Conservation (phyloP, 2,329 filamentous ascomycete genomes). For the Hymenoscyphus occultus region DNA sequence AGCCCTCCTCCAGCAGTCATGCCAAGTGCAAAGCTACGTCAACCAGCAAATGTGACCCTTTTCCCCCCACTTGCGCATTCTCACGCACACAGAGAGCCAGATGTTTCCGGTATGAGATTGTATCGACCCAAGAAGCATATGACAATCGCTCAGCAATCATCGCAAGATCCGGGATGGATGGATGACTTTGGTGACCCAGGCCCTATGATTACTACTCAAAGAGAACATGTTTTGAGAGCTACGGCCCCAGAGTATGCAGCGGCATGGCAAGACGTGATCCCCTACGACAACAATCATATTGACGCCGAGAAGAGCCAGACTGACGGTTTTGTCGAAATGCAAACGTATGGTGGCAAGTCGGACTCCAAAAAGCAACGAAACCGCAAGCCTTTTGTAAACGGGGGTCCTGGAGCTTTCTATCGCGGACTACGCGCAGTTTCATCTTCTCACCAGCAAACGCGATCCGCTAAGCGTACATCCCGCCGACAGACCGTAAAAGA, state of each 20-base stretch:
- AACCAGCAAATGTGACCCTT: neutral
- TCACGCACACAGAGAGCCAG: neutral
- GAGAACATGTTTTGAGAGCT: constrained; percentile 10
- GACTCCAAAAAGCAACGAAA: constrained; percentile 11
- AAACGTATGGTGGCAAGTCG: constrained; percentile 10
- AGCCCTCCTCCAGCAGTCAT: constrained; percentile 28
- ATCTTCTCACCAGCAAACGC: constrained; percentile 11
- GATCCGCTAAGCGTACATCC: constrained; percentile 5
- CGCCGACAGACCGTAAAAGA: constrained; percentile 17
- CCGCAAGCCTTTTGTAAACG: constrained; percentile 22
- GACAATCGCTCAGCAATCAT: neutral
- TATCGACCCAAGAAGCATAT: neutral
- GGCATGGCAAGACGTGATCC: constrained; percentile 4
- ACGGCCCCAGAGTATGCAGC: neutral
- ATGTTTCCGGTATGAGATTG: neutral
- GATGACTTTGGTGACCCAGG: constrained; percentile 22
- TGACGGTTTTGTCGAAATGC: constrained; percentile 15
- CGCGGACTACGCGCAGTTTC: constrained; percentile 23
- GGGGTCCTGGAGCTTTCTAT: constrained; percentile 31
- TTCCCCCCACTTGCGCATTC: neutral
- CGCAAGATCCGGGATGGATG: constrained; percentile 20
- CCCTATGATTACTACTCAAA: constrained; percentile 12
- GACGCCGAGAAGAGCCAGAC: constrained; percentile 9
- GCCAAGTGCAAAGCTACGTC: constrained; percentile 9
- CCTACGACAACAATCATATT: constrained; percentile 18